Base-by-base conservation (phyloP, 2,329 filamentous ascomycete species). In the Ophiostoma piceae region DNA sequence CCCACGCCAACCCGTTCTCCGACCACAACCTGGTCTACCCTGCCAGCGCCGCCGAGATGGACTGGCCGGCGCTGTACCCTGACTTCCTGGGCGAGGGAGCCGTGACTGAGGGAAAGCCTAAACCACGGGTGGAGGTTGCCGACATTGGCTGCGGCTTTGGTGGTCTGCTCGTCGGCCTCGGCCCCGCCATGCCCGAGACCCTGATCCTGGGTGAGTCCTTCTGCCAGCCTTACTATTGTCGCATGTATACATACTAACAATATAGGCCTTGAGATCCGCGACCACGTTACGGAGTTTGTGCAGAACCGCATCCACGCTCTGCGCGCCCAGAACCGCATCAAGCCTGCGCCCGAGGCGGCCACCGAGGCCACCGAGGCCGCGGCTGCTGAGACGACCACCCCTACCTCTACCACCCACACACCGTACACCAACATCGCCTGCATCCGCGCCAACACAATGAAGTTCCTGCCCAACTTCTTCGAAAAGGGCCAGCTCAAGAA, bases 401-500 rank as follows among this genome's bases (percentile, higher is more conserved):
- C 39, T 47, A n/a, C 43, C 16, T n/a, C 43, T 47, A 47, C 43
- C 14, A 19, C 41, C 16, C 26, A 60, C 16, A 43, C 71, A 6
- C 77, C 78, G 37, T 98, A 92, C 79, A 90, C 96, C 77, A 99
- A 99, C 78, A 90, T 94, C 69, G 89, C 91, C 43, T 96, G 92
- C 77, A 83, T 99, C 66, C 90, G 95, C 72, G 92, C 92, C 74
- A 99, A 99, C 82, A 92, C 92, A 5, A 99, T 99, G 95, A 99
- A 99, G 79, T 99, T 98, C 79, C 83, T 99, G n/a, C 94, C 96
- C 72, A 98, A 99, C 78, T 97, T 97, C 84, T 98, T 99, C 83
- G 82, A 81, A 69, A 91, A 89, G 76, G 84, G 81, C 16, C 94
- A 97, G 78, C 87, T 99, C 16, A 87, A 85, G 73, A 96, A 96